Percentiles rank a stretch among this genome's conserved stretches.
These are phyloP conservation scores for Globisporangium spinosum DNA, from an alignment of 352 stramenopile species.

Conservation along the genomic window DNA sequence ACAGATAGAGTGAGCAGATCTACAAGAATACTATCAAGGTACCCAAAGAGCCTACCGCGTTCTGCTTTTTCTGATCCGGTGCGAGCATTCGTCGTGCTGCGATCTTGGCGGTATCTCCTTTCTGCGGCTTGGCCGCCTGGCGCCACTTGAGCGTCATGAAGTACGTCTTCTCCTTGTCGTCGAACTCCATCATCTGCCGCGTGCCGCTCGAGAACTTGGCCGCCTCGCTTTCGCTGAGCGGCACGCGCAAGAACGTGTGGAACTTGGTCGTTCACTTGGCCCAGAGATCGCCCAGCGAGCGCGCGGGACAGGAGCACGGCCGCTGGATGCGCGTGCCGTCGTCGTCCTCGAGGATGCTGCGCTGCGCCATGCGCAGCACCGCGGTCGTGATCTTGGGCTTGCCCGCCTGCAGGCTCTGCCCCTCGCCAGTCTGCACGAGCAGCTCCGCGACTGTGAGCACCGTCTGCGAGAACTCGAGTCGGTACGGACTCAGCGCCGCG, in stretches of 20 bases:
- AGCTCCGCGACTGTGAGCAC: conserved; percentile 48
- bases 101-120: conserved; percentile 84
- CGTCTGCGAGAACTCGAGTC: conserved; percentile 24
- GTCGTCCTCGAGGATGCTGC: conserved; percentile 58
- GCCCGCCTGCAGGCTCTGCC: conserved; percentile 31
- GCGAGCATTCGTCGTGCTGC: conserved; percentile 59
- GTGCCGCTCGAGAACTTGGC: conserved; percentile 68
- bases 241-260: conserved; percentile 73
- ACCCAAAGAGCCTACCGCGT: conserved; percentile 27
- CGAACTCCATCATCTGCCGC: conserved; percentile 82
- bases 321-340: conserved; percentile 64
- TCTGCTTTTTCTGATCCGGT: conserved; percentile 73
- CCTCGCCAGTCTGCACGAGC: conserved; percentile 49
- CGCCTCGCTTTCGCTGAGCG: conserved; percentile 51
- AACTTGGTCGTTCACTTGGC: conserved; percentile 74
- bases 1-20: neutral
- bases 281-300: conserved; percentile 78
- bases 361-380: conserved; percentile 68
- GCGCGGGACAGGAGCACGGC: conserved; percentile 64
- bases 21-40: neutral
- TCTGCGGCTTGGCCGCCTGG: conserved; percentile 73
- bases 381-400: conserved; percentile 49
- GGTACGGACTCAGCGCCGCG: conserved; percentile 46
- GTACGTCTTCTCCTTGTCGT: conserved; percentile 43
- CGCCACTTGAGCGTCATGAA: conserved; percentile 88